A percentile compares a stretch with the other conserved stretches of the same genome.
These are phyloP conservation scores for Colletotrichum magnum DNA, from an alignment of 2,329 filamentous ascomycete species.

Conservation along the genomic window DNA sequence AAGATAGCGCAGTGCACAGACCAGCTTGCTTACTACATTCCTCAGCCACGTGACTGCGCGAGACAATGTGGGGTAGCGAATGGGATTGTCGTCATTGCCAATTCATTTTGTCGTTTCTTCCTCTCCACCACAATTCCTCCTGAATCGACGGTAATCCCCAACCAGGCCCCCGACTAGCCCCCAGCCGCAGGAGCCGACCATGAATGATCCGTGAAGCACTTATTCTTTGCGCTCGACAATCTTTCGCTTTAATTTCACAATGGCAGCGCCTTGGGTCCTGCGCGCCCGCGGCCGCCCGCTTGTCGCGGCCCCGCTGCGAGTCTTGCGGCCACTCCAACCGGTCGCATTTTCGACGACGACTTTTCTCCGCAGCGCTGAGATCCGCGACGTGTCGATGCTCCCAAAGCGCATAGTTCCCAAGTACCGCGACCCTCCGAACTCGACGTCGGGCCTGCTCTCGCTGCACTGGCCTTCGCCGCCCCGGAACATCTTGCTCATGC, in stretches of 20 bases:
- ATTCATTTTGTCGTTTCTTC: slow-evolving; percentile 1
- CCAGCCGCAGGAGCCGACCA: background rate
- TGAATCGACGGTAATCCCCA: background rate
- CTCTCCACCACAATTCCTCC: background rate
- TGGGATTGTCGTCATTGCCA: slow-evolving; percentile 37
- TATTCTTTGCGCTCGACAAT: accelerated
- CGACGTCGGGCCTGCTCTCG: slow-evolving; percentile 63
- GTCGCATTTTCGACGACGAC: slow-evolving; percentile 22
- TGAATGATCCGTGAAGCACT: background rate
- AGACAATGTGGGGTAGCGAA: slow-evolving; percentile 22
- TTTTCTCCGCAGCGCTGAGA: slow-evolving; percentile 56
- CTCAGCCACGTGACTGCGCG: too few relatives aligned
- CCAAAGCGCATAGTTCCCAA: slow-evolving; percentile 71
- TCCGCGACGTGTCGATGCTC: slow-evolving; percentile 65
- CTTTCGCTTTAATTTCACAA: background rate
- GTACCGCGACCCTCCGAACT: slow-evolving; percentile 72
- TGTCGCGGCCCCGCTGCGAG: background rate
- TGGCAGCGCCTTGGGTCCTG: slow-evolving; percentile 2
- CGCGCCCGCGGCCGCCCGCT: background rate
- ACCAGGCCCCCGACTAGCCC: background rate
- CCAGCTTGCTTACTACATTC: too few relatives aligned
- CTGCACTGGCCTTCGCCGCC: slow-evolving; percentile 69
- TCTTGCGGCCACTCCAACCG: slow-evolving; percentile 18
- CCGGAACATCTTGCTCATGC: slow-evolving; percentile 70
- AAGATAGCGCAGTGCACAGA: too few relatives aligned